Evolutionary conservation across 345 rosid genomes (phyloP), one percentile per base, ranked within the genome.

Genomic region (Camelina sativa): DNA sequence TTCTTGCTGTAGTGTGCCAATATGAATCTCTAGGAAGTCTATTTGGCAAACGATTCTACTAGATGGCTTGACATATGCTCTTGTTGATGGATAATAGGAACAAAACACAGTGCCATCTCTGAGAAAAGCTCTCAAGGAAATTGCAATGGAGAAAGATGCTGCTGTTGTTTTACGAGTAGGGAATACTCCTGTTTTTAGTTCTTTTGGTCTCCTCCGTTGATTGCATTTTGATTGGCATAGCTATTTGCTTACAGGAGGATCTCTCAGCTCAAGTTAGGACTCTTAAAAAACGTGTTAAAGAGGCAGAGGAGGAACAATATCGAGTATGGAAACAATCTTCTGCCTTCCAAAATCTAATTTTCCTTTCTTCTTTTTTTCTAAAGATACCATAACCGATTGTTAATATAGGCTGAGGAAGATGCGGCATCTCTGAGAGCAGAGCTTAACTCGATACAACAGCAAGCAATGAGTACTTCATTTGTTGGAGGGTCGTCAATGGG

Each of bases 121-220:
- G 78, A 90, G 99, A 69, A 90, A 86, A 81, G 97, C 99, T 35
- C 86, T 95, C 43, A 90, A 83, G 86, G 98, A 95, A 81, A 93
- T 90, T 62, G 99, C 97, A 16, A 89, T 92, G 90, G 98, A 95
- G 89, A 95, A 95, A 84, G 98, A 95, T 87, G 99, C 98, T 51
- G 96, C 99, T 75, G 98, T 92, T 82, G 96, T 92, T 80, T 86
- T 85, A 76, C 87, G 96, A 85, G 99, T 89, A 83, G 8, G 50
- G 44, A 37, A 22, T 11, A 46, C 76, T 41, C 6, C 4, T 57
- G 7, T 65, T 32, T 32, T 64, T 59, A 41, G 43, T 58, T 34
- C 15, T 52, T 25, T 48, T 38, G 34, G 23, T 25, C 57, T 43
- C 52, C 43, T 28, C 46, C 11, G 2, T 71, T 74, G 44, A 11